Percentiles rank a stretch among this genome's conserved stretches.
phyloP scores from a whole-genome alignment of 1,139 yeast species.

The Debaryomyces subglobosus region DNA sequence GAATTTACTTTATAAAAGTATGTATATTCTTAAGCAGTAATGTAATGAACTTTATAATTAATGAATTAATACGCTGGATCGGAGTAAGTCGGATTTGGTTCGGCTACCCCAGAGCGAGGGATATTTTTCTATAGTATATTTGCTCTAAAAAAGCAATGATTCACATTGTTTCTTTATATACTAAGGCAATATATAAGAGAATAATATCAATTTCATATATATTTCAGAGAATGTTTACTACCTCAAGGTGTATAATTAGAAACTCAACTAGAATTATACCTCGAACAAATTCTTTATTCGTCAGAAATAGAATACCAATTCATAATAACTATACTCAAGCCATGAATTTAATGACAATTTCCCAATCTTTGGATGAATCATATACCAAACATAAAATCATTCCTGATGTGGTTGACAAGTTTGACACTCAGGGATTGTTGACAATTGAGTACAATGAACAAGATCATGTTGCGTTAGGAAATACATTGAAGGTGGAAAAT shows the following conservation, averaged over 20 bases:
- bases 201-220: background rate
- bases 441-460: constrained; percentile 53
- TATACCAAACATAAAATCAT: constrained; percentile 60
- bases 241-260: constrained; percentile 10
- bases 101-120: constrained; percentile 8
- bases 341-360: constrained; percentile 58
- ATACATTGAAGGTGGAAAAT: constrained; percentile 62
- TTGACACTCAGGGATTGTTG: constrained; percentile 48
- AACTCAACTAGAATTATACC: constrained; percentile 7
- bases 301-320: constrained; percentile 6
- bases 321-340: constrained; percentile 11
- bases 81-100: constrained; percentile 4
- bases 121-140: constrained; percentile 3
- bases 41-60: background rate
- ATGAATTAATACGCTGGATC: background rate
- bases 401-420: constrained; percentile 62
- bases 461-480: constrained; percentile 78
- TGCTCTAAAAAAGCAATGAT: constrained; percentile 7
- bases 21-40: background rate
- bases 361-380: constrained; percentile 65
- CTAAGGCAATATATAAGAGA: constrained; percentile 1
- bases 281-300: constrained; percentile 1
- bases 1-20: background rate
- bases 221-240: constrained; percentile 10
- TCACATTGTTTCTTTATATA: constrained; percentile 3